phyloP scores from a whole-genome alignment of 306 rosid species.

The Vigna mungo region DNA sequence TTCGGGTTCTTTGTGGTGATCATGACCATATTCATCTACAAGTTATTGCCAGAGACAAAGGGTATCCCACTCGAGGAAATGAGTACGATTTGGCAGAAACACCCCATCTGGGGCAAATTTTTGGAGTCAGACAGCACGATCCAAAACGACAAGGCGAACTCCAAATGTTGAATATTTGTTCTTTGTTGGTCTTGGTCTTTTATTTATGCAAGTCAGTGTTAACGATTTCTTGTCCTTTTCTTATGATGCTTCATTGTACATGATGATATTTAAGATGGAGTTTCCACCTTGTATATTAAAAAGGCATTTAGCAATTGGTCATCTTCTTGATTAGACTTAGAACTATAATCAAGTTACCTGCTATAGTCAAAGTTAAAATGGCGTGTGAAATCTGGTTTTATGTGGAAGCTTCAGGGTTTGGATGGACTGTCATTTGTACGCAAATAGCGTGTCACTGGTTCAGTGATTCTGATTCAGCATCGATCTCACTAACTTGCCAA shows the following conservation, averaged over 20 bases:
- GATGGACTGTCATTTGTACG: background rate
- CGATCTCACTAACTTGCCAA: no score
- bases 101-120: conserved; percentile 67
- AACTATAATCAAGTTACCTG: background rate
- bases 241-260: conserved; percentile 2
- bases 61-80: conserved; percentile 84
- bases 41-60: conserved; percentile 68
- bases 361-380: background rate
- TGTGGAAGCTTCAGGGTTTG: background rate
- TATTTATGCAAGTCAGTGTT: background rate
- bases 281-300: background rate
- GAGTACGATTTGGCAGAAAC: conserved; percentile 61
- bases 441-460: no score
- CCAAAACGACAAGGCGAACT: background rate
- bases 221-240: background rate
- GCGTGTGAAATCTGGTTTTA: background rate
- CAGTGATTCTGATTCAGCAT: no score
- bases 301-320: background rate
- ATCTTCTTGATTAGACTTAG: background rate
- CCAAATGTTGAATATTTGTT: conserved; percentile 27
- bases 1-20: conserved; percentile 61
- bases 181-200: conserved; percentile 18
- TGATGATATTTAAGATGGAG: conserved; percentile 4
- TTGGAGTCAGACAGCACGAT: conserved; percentile 18
- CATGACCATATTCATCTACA: conserved; percentile 65